Base-by-base conservation (phyloP, 306 rosid genomes). In the Rosa persica region DNA sequence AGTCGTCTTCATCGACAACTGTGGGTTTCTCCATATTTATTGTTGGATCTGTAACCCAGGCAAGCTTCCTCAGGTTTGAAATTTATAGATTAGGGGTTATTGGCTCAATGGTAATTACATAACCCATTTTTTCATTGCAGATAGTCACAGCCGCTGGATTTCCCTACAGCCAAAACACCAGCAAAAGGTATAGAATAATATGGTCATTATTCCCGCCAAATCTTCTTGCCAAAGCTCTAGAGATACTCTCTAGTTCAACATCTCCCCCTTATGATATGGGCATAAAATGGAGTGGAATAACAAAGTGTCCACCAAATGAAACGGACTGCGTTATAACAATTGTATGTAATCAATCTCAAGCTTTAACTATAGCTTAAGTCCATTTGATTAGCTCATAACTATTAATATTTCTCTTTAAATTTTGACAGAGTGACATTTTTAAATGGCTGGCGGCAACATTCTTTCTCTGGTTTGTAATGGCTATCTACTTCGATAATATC, bases 151-250 rank as follows among this genome's bases (percentile, higher is more conserved):
- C 20, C 60, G 86, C 68, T 67, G 97, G 95, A 62, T 86, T 87
- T 86, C 97, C 97, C 43, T 92, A 95, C 60, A 0, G 20, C 0
- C 0, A 34, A 0, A 2, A 36, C 80, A 74, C 78, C 81, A 74
- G 84, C 25, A 71, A 22, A 4, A 51, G 58, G 55, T 6, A 73
- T 42, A 86, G 81, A 83, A 6, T 16, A 60, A 10, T 87, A 80
- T 89, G 93, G 97, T 92, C 98, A 60, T 62, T 95, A 22, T 95
- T 90, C 87, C 97, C 98, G 0, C 98, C 97, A 23, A 92, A 94
- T 81, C 92, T 90, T 81, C 92, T 94, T 64, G 89, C 97, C 74
- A 30, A 89, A 84, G 97, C 88, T 76, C 81, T 94, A 83, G 0
- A 30, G 8, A 58, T 92, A 42, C 98, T 94, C 54, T 78, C 96